Percentiles rank a stretch among this genome's conserved stretches.
Conservation (phyloP, 805 yeast species). For the Candida parachauliodes region DNA sequence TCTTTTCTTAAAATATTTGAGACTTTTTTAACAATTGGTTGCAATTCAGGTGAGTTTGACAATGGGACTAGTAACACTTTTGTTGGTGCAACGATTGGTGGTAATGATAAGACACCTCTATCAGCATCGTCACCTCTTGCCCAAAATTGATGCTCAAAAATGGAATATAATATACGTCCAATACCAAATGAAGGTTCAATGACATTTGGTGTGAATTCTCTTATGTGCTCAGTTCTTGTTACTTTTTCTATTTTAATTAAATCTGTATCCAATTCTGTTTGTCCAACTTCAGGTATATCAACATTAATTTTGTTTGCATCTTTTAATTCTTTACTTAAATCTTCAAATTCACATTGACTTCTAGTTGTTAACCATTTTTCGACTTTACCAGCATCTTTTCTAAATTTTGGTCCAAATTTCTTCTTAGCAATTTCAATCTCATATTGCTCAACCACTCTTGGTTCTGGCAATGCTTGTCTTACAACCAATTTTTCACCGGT, state of each 20-base stretch:
- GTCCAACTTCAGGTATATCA: constrained; percentile 61
- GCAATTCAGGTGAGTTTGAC: constrained; percentile 76
- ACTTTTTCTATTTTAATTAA: constrained; percentile 74
- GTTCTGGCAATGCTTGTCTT: constrained; percentile 83
- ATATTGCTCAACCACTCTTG: constrained; percentile 73
- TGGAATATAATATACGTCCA: constrained; percentile 91
- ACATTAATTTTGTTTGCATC: constrained; percentile 61
- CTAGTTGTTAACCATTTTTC: constrained; percentile 73
- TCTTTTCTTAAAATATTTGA: constrained; percentile 68
- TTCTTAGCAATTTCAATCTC: constrained; percentile 90
- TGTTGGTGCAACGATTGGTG: constrained; percentile 96
- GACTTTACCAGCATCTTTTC: constrained; percentile 93
- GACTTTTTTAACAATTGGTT: constrained; percentile 68
- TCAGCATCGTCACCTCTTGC: constrained; percentile 86
- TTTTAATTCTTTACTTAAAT: constrained; percentile 64
- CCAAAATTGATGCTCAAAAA: constrained; percentile 96
- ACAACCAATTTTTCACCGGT: constrained; percentile 95
- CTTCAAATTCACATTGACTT: constrained; percentile 82
- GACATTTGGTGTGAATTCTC: constrained; percentile 95
- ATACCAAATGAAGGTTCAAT: constrained; percentile 99
- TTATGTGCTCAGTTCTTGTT: constrained; percentile 80
- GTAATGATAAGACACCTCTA: constrained; percentile 81
- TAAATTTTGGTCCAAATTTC: constrained; percentile 96
- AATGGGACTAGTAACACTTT: constrained; percentile 94
- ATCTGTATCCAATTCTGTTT: constrained; percentile 67